phyloP scores from a whole-genome alignment of 352 stramenopile species.

The Halophytophthora batemanensis region DNA sequence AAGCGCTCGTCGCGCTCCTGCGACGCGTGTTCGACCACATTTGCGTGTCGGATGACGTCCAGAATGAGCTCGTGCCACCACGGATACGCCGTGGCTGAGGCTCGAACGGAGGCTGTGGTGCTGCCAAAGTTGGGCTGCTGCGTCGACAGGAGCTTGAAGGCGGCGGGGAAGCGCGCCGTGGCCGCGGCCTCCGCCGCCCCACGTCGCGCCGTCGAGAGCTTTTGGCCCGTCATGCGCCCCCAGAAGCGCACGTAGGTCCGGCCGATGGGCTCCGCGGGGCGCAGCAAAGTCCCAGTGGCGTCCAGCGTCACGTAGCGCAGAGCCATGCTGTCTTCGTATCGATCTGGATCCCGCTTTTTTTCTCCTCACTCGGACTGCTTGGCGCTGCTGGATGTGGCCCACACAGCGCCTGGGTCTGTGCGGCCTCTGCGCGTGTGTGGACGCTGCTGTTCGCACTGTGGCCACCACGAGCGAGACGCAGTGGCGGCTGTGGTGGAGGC shows the following conservation, averaged over 20 bases:
- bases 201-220: constrained; percentile 24
- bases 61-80: constrained; percentile 68
- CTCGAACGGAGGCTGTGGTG: too few species aligned
- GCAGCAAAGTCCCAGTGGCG: constrained; percentile 69
- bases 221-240: constrained; percentile 19
- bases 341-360: too few species aligned
- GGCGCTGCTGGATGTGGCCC: constrained; percentile 5
- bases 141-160: constrained; percentile 31
- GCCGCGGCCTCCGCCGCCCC: constrained; percentile 19
- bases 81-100: constrained; percentile 21
- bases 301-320: constrained; percentile 62
- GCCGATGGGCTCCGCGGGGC: constrained; percentile 38
- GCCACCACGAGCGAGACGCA: too few species aligned
- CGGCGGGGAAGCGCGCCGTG: constrained; percentile 31
- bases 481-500: too few species aligned
- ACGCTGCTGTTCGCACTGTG: too few species aligned
- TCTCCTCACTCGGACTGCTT: too few species aligned
- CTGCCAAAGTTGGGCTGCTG: constrained; percentile 53
- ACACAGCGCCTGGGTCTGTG: too few species aligned
- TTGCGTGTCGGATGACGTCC: constrained; percentile 25
- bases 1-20: constrained; percentile 33
- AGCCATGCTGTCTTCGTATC: background rate
- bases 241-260: constrained; percentile 52
- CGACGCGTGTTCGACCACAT: constrained; percentile 13
- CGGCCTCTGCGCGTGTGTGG: too few species aligned